Conservation (phyloP, 2,329 filamentous ascomycete species). For the Aspergillus unguis region DNA sequence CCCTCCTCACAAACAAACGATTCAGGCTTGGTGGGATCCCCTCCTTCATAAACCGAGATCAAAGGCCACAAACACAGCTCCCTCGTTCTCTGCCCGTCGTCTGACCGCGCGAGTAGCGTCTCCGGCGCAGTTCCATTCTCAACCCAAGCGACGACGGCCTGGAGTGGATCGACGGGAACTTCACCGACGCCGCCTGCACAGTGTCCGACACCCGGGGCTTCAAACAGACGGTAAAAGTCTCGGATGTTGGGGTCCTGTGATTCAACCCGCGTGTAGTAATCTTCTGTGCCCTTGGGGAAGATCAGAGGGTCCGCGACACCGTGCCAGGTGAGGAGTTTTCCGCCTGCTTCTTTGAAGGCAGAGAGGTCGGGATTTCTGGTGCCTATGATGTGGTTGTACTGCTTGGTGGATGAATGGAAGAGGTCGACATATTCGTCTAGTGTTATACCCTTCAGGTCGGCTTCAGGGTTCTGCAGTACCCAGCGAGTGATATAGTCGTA, state of each 20-base stretch:
- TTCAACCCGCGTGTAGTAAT: background rate
- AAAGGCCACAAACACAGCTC: too few relatives aligned
- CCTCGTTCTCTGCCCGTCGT: too few relatives aligned
- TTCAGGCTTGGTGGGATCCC: too few relatives aligned
- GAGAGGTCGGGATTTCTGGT: background rate
- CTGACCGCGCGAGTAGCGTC: background rate
- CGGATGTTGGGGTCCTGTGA: background rate
- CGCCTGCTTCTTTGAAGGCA: conserved; percentile 1
- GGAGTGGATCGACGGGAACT: background rate
- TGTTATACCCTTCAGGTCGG: background rate
- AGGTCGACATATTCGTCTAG: background rate
- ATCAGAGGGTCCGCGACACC: conserved; percentile 9
- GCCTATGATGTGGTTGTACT: background rate
- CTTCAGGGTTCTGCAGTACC: background rate
- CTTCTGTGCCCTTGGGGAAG: background rate
- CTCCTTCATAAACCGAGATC: too few relatives aligned
- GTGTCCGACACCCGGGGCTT: conserved; percentile 51
- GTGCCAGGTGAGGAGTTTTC: conserved; percentile 11
- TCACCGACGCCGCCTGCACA: conserved; percentile 29
- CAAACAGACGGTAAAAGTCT: conserved; percentile 50
- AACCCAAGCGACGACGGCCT: conserved; percentile 3
- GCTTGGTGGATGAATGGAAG: background rate
- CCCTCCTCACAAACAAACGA: too few relatives aligned
- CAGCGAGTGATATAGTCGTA: background rate
- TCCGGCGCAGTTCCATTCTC: conserved; percentile 8